These are phyloP conservation scores for Backusella parvicylindrica DNA, from an alignment of 192 early-diverging fungal species.

Conservation along the genomic window DNA sequence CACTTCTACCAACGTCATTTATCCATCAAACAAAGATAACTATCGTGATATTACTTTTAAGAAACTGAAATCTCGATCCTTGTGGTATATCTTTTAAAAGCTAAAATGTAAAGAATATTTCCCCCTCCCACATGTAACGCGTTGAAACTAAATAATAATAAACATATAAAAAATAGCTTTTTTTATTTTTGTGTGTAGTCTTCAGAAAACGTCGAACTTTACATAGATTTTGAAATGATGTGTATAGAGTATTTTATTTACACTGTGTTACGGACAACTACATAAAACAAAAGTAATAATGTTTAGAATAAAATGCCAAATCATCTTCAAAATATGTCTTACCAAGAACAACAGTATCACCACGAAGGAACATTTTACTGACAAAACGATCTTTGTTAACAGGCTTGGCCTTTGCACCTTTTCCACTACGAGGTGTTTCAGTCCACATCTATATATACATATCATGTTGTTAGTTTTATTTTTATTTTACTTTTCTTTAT, in stretches of 20 bases:
- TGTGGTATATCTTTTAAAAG: neutral
- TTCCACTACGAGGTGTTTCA: constrained; percentile 85
- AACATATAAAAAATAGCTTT: neutral
- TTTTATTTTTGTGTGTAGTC: too few species aligned
- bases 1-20: neutral
- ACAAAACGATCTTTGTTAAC: constrained; percentile 99
- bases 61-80: neutral
- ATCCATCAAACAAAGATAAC: neutral
- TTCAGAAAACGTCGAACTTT: neutral
- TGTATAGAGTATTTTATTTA: constrained; percentile 21
- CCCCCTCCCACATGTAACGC: neutral
- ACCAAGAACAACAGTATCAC: constrained; percentile 92
- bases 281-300: neutral
- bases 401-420: constrained; percentile 95
- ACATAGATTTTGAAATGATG: neutral
- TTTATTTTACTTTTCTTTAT: neutral
- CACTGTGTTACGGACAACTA: constrained; percentile 45
- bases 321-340: too few species aligned
- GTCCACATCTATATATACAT: constrained; percentile 81
- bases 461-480: neutral
- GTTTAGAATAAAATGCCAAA: too few species aligned
- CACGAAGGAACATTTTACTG: constrained; percentile 96
- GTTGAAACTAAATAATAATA: neutral
- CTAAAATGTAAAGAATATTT: neutral
- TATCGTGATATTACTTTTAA: neutral